Evolutionary conservation across 768 basidiomycete species (phyloP), one percentile per base, ranked within the genome.

Genomic region (Cantharellus cinnabarinus): DNA sequence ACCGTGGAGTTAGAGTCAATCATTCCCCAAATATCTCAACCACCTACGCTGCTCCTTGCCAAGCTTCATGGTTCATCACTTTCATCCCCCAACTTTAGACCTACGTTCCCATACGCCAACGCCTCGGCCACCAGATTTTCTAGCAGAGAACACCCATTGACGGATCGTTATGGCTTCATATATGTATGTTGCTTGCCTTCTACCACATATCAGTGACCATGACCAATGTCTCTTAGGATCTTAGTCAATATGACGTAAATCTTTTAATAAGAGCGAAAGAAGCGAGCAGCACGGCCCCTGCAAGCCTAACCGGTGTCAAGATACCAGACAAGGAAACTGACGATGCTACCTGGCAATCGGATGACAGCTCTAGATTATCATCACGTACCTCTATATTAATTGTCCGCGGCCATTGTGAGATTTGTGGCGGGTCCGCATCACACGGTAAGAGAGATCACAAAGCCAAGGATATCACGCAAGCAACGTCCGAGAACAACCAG

Each of bases 131-230:
- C 61, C 4, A 55, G 60, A 29, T 64, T 64, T 56, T 38, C 51
- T 55, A 38, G 56, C 57, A 40, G 58, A 39, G 62, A 55, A 1
- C 58, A 64, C 4, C 64, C 64, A 1, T 71, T 90, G 59, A 89
- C 88, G 20, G 90, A 93, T 62, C 80, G 88, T 3, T 93, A 83
- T 65, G 90, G 90, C 0, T 93, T 93, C 71, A 82, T 91, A 69
- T 91, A 91, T 61, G 52, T 54, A 10, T 14, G 52, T 54, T 10
- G 10, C 52, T 10, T 54, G 14, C 52, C 52, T 37, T 10, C 14
- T 14, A 29, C 29, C 44, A 48, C 44, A 48, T 48, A 48, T 7
- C 38, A 7, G 14, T 10, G 52, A 54, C 35, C 10, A 14, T 54
- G 52, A 10, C 44, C 38, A 54, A 10, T 54, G 7, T 10, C 52